Evolutionary conservation across 2,329 filamentous ascomycete species (phyloP), one percentile per base, ranked within the genome.

Genomic region (Amphichorda felina): DNA sequence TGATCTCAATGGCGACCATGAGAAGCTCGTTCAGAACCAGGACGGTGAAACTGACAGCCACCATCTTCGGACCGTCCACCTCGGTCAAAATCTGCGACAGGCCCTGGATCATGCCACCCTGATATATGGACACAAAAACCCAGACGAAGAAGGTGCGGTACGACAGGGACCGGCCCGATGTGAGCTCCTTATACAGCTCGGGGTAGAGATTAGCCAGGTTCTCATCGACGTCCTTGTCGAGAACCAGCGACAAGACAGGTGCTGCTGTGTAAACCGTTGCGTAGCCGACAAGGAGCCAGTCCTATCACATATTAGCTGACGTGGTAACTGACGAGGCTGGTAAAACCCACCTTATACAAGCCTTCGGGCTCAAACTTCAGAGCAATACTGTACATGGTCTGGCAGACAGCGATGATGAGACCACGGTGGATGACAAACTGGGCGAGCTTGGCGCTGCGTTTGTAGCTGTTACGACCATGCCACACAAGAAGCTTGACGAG

Each of bases 401-500:
- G 91, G 49, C 88, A 95, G 19, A 96, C 87, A 36, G 77, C 81
- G 50, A 98, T 94, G 50, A 98, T 94, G 30, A 98, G 66, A 34
- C 91, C 91, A 49, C 91, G 82, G 54, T 98, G 93, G 49, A 98
- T 98, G 49, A 98, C 89, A 57, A 98, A 98, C 56, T 96, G 93
- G 1, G 85, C 87, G 17, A 98, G 73, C 61, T 98, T 98, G 19
- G 91, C 91, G 40, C 79, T 86, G 31, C 93, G 77, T 60, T 96
- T 96, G 68, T 98, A 98, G 47, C 81, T 89, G 61, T 98, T 98
- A 22, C 93, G 79, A 1, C 91, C 91, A 54, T 98, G 93, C 91
- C 93, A 98, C 26, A 98, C 87, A n/a, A 98, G 73, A 2, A 98
- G 72, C 58, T 96, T 98, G 34, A 89, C 94, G 15, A 98, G 64